Evolutionary conservation across 2,329 filamentous ascomycete genomes (phyloP).

Genomic region (Tolypocladium sp.): DNA sequence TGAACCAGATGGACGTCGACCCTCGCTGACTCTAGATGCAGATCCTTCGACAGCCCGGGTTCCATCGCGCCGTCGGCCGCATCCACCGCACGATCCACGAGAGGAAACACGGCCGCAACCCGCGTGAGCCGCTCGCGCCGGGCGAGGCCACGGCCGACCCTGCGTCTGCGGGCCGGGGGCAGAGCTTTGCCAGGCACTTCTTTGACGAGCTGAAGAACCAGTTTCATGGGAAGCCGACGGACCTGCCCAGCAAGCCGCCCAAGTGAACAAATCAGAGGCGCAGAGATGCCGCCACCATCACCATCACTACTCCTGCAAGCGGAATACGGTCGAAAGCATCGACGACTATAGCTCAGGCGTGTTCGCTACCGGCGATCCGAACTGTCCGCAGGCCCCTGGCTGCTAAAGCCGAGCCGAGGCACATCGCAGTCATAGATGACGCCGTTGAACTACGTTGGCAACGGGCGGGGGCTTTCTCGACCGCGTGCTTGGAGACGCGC

Average conservation of each 20-base stretch:
- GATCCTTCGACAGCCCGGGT: slow-evolving; percentile 41
- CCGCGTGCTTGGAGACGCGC: background rate
- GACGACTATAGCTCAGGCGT: no score
- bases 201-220: slow-evolving; percentile 43
- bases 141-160: slow-evolving; percentile 40
- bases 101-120: slow-evolving; percentile 36
- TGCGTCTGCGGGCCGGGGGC: slow-evolving; percentile 10
- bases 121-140: slow-evolving; percentile 38
- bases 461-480: background rate
- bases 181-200: slow-evolving; percentile 37
- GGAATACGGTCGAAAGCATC: background rate
- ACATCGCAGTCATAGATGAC: background rate
- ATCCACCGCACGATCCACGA: slow-evolving; percentile 43
- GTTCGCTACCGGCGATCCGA: no score
- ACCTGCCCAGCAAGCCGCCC: slow-evolving; percentile 20
- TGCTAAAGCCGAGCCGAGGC: background rate
- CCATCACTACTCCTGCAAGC: background rate
- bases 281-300: background rate
- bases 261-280: slow-evolving; percentile 9
- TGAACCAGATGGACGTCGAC: background rate
- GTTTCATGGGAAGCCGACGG: slow-evolving; percentile 32
- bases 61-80: slow-evolving; percentile 42
- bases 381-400: no score
- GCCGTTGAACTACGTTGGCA: background rate
- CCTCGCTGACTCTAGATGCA: slow-evolving; percentile 8